phyloP scores from a whole-genome alignment of 2,329 filamentous ascomycete genomes.

The Sporothrix variecibatus region DNA sequence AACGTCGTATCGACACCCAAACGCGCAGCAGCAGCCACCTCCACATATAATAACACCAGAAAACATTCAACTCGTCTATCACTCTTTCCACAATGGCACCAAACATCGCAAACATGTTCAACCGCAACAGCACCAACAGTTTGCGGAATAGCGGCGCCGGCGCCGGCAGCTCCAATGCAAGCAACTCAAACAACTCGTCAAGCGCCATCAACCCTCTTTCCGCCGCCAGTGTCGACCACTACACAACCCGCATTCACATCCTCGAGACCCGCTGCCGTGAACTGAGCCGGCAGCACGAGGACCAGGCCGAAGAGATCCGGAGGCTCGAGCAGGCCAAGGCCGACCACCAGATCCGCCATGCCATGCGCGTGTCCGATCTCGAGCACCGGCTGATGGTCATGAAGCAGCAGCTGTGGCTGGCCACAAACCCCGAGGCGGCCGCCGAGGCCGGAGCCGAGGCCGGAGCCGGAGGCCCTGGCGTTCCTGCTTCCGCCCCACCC shows the following conservation, averaged over 20 bases:
- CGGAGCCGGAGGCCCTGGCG: neutral
- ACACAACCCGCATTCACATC: neutral
- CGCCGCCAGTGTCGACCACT: neutral
- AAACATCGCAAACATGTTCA: neutral
- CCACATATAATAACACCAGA: neutral
- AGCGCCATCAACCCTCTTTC: no score
- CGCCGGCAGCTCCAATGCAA: neutral
- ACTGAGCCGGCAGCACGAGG: neutral
- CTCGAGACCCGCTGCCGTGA: neutral
- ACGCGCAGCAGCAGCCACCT: neutral
- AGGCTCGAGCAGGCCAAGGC: neutral
- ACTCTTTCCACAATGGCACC: neutral
- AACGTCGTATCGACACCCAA: neutral
- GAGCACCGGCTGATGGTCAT: neutral
- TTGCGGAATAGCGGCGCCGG: neutral
- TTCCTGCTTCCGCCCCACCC: neutral
- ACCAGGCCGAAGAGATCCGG: neutral
- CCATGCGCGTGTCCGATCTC: neutral
- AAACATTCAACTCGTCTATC: neutral
- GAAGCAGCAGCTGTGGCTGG: slow-evolving; percentile 11
- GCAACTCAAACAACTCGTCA: neutral
- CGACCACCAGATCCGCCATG: neutral
- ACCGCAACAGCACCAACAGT: neutral
- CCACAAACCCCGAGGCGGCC: neutral
- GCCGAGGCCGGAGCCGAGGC: neutral